phyloP scores from a whole-genome alignment of 2,329 filamentous ascomycete genomes.

The Phialophora tarda region DNA sequence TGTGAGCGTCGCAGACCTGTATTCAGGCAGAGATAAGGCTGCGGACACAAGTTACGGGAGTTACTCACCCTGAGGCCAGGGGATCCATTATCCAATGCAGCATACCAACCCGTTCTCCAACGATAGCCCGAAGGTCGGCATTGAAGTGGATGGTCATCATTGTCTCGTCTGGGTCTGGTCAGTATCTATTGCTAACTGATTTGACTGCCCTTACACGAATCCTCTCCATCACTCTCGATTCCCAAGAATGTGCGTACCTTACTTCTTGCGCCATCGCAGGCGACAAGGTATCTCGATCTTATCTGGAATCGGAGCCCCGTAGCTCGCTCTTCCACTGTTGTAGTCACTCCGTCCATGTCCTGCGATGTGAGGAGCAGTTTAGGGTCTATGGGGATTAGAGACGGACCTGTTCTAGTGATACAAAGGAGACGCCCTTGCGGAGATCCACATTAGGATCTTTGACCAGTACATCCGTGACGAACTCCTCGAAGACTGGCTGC shows the following conservation, averaged over 20 bases:
- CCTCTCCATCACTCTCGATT: conserved; percentile 51
- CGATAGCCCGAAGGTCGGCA: conserved; percentile 48
- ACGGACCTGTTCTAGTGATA: conserved; percentile 44
- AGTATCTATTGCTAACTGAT: conserved; percentile 8
- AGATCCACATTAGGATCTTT: conserved; percentile 28
- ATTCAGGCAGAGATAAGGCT: not conserved
- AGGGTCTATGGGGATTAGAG: conserved; percentile 7
- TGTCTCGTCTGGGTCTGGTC: conserved; percentile 45
- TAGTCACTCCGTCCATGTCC: conserved; percentile 30
- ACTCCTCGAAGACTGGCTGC: conserved; percentile 29
- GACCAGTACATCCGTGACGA: conserved; percentile 22
- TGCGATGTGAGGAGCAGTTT: conserved; percentile 39
- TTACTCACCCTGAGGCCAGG: conserved; percentile 44
- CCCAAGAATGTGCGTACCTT: conserved; percentile 32
- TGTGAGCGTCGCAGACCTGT: not conserved
- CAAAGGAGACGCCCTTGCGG: conserved; percentile 41
- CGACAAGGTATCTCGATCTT: conserved; percentile 26
- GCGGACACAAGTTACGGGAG: not conserved
- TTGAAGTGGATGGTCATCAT: conserved; percentile 58
- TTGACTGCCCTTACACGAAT: conserved; percentile 45
- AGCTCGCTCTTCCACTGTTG: conserved; percentile 37
- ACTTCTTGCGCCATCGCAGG: conserved; percentile 30
- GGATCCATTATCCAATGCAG: conserved; percentile 55
- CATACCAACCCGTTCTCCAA: conserved; percentile 51
- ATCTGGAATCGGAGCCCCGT: conserved; percentile 25